Evolutionary conservation across 108 stramenopile species (phyloP).

Genomic region (Nitzschia palea): DNA sequence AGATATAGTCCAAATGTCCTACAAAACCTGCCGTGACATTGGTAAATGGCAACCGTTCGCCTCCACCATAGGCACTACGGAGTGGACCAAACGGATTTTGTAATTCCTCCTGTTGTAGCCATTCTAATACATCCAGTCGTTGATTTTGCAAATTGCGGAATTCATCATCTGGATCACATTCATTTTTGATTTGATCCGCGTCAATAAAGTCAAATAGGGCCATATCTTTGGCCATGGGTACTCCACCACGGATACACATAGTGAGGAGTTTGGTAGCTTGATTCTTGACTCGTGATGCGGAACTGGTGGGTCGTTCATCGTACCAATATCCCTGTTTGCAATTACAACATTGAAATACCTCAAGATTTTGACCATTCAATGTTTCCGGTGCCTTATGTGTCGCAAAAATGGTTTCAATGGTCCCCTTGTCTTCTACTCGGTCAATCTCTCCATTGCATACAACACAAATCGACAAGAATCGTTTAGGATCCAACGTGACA

Average conservation of each 20-base stretch:
- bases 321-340: conserved; percentile 89
- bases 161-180: conserved; percentile 1
- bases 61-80: conserved; percentile 59
- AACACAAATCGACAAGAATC: conserved; percentile 78
- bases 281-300: conserved; percentile 75
- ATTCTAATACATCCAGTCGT: conserved; percentile 55
- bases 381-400: conserved; percentile 56
- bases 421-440: conserved; percentile 46
- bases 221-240: conserved; percentile 51
- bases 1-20: conserved; percentile 79
- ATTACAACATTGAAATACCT: conserved; percentile 69
- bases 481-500: conserved; percentile 54
- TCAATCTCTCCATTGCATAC: conserved; percentile 84
- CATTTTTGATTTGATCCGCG: conserved; percentile 37
- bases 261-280: conserved; percentile 68
- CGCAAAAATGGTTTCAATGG: conserved; percentile 58
- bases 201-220: conserved; percentile 76
- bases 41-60: conserved; percentile 66
- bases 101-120: conserved; percentile 70
- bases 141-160: neutral
- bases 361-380: conserved; percentile 43
- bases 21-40: conserved; percentile 85
- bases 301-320: conserved; percentile 72
- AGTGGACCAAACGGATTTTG: conserved; percentile 54
- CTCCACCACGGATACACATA: conserved; percentile 70